A percentile compares a stretch with the other conserved stretches of the same genome.
Conservation (phyloP, 495 filamentous ascomycete genomes). For the Sabuloglossum arenarium region DNA sequence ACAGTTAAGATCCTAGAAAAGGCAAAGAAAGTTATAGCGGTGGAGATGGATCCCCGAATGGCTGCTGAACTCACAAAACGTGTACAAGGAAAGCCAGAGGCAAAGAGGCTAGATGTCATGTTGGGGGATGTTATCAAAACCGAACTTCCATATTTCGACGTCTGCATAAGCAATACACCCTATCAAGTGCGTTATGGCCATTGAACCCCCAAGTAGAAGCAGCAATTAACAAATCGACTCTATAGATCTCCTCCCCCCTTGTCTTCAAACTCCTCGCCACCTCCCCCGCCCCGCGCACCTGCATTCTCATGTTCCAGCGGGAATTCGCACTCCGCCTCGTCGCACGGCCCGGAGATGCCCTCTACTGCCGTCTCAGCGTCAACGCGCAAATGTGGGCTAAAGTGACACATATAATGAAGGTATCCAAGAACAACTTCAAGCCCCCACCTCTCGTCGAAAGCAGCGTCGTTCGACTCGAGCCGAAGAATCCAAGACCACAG, state of each 20-base stretch:
- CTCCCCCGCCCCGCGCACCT: slow-evolving; percentile 51
- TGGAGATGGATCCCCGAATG: slow-evolving; percentile 92
- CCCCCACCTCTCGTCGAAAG: slow-evolving; percentile 83
- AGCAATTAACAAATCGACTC: not conserved
- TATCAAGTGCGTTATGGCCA: slow-evolving; percentile 36
- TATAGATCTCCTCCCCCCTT: slow-evolving; percentile 68
- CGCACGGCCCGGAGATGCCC: slow-evolving; percentile 55
- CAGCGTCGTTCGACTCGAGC: slow-evolving; percentile 56
- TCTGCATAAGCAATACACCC: slow-evolving; percentile 85
- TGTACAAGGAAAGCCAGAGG: slow-evolving; percentile 64
- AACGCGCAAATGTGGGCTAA: slow-evolving; percentile 93
- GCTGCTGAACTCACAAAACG: slow-evolving; percentile 90
- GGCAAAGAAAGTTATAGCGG: slow-evolving; percentile 69
- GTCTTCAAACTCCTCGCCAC: slow-evolving; percentile 79
- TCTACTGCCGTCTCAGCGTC: slow-evolving; percentile 71
- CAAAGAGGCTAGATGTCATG: slow-evolving; percentile 62
- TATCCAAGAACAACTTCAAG: slow-evolving; percentile 85
- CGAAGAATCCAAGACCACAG: slow-evolving; percentile 61
- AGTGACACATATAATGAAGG: slow-evolving; percentile 75
- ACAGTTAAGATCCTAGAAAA: slow-evolving; percentile 76
- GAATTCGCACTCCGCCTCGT: slow-evolving; percentile 62
- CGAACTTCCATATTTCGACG: slow-evolving; percentile 68
- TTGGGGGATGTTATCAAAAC: slow-evolving; percentile 90
- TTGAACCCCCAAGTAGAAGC: not conserved
- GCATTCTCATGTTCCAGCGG: slow-evolving; percentile 76